These are phyloP conservation scores for Colletotrichum endophyticum DNA, from an alignment of 2,329 filamentous ascomycete species.

Conservation along the genomic window DNA sequence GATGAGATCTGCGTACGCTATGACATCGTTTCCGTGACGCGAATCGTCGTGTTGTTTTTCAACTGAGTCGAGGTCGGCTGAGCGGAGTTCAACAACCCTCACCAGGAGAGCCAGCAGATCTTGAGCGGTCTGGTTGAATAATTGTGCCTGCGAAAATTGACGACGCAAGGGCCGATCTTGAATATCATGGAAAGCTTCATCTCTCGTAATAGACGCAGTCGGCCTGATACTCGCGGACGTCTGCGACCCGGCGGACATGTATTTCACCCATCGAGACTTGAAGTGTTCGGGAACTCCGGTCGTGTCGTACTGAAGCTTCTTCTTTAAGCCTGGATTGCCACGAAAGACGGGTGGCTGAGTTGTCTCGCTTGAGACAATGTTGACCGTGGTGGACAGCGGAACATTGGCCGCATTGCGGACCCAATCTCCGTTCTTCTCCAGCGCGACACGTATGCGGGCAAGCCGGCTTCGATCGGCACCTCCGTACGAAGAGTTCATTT, in stretches of 20 bases:
- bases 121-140: not conserved
- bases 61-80: not conserved
- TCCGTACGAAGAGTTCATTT: not conserved
- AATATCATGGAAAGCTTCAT: not conserved
- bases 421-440: not conserved
- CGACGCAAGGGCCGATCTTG: not conserved
- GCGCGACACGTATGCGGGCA: not conserved
- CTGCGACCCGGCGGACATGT: not conserved
- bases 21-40: not conserved
- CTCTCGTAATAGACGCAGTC: not conserved
- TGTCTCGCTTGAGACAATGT: not conserved
- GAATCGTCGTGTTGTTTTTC: not conserved
- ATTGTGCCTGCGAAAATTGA: not conserved
- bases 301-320: not conserved
- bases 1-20: not conserved
- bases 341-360: not conserved
- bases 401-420: not conserved
- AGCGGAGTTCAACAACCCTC: not conserved
- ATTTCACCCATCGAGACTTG: not conserved
- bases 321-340: not conserved
- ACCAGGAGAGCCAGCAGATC: not conserved
- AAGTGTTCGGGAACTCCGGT: not conserved
- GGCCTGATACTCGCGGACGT: not conserved
- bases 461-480: not conserved
- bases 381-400: not conserved